Base-by-base conservation (phyloP, 345 rosid species). In the Crucihimalaya himalaica region DNA sequence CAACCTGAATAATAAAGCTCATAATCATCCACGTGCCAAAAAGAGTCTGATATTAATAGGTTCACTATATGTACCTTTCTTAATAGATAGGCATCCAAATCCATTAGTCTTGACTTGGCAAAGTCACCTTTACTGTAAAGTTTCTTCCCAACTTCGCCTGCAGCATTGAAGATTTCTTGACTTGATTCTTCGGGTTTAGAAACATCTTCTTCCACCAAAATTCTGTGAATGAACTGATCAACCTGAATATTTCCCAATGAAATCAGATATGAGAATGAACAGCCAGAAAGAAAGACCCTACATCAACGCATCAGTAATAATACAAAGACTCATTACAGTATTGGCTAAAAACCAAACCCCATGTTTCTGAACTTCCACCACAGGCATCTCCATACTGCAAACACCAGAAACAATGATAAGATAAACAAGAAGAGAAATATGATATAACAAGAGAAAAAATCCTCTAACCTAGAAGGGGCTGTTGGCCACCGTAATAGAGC, bases 401-500 rank as follows among this genome's bases (percentile, higher is more conserved):
- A 59, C 73, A 73, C 32, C 72, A 40, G 58, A 68, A 63, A 37
- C 48, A 69, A 55, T 31, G 32, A 64, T 56, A 70, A 62, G 65
- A 29, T 53, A 51, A 5, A 27, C 23, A 48, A 57, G 12, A 40
- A 71, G 45, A 40, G 20, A 68, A 28, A 20, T 28, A 35, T 7
- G 37, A 42, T 53, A 5, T 31, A n/a, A 20, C 14, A 21, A 39
- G 0, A 48, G 40, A 58, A 63, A 37, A 0, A 28, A 55, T 35
- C 45, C 47, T 74, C 84, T 67, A 53, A 90, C 97, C 92, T 88
- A 31, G 86, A 59, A 61, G 78, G 92, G 82, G 97, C 90, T 64
- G 93, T 88, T 82, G 98, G 97, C 97, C 98, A 88, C 73, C 96
- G 81, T 69, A 93, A 83, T 80, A 93, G 34, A 66, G 93, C 96